Conservation (phyloP, 805 yeast species). For the Candida arabinofermentans region DNA sequence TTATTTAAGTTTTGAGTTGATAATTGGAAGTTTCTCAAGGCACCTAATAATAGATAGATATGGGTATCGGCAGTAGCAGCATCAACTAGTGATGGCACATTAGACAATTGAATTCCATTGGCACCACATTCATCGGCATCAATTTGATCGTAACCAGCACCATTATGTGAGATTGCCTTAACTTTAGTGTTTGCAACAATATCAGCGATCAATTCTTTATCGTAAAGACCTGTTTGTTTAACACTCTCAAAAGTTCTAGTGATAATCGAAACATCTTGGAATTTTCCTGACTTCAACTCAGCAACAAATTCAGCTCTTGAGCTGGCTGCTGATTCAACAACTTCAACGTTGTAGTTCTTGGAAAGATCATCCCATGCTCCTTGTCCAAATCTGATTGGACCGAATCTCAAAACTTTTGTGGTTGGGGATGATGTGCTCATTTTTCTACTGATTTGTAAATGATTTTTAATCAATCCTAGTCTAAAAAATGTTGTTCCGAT, state of each 20-base stretch:
- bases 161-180: conserved; percentile 43
- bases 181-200: conserved; percentile 33
- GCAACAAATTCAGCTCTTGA: conserved; percentile 38
- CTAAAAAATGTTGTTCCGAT: background rate
- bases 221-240: conserved; percentile 38
- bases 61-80: conserved; percentile 58
- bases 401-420: conserved; percentile 65
- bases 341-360: conserved; percentile 34
- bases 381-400: conserved; percentile 55
- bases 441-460: conserved; percentile 4
- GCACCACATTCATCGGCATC: conserved; percentile 39
- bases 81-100: conserved; percentile 51
- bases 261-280: conserved; percentile 34
- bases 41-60: conserved; percentile 45
- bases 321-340: conserved; percentile 41
- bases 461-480: background rate
- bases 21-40: conserved; percentile 55
- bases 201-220: conserved; percentile 37
- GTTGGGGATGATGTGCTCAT: conserved; percentile 29
- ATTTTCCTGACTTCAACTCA: conserved; percentile 34
- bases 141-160: conserved; percentile 58
- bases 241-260: conserved; percentile 40
- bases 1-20: conserved; percentile 50
- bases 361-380: conserved; percentile 53
- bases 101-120: conserved; percentile 43